Evolutionary conservation across 176 grass and related monocot species (phyloP), one percentile per base, ranked within the genome.

Genomic region (Echinochloa phyllopogon): DNA sequence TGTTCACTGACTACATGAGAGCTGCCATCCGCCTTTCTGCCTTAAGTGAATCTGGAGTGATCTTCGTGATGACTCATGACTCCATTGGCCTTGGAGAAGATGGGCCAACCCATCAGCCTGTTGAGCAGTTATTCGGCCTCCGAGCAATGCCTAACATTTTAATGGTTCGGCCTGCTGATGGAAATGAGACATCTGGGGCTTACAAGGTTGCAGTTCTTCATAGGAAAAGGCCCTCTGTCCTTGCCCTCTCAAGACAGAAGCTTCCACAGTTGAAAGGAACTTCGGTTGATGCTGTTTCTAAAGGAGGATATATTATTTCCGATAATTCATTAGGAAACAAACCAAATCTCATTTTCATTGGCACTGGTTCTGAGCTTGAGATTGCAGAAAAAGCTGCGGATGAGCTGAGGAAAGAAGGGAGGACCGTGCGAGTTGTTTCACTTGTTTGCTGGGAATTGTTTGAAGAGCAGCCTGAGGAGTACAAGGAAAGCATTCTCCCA

Each of bases 1-100:
- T 89, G 55, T 92, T 92, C 68, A 84, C 87, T 49, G 91, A 92
- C 37, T 92, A 92, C 72, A 92, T 92, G 91, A 79, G 91, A 83
- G 84, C 91, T 43, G 68, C 91, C 29, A 89, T 92, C 58, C 76
- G 91, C 27, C 85, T 92, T 69, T 89, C 91, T 8, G 91, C 91
- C 52, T 64, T 92, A 21, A 83, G 58, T 57, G 91, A 69, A 21
- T 78, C 84, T 40, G 75, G 87, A 76, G 91, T 89, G 36, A 87
- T 87, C 53, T 92, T 84, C 63, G 91, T 92, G 24, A 89, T 89
- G 91, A 92, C 91, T 29, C 91, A 92, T 84, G 91, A 92, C 61
- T 90, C 91, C 24, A 65, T 92, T 59, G 90, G 91, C 10, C 91
- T 92, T 18, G 91, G 90, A 40, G 87, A 92, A 81, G 91, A 92